Base-by-base conservation (phyloP, 1,284 basidiomycete genomes). In the Fomitopsis betulina region DNA sequence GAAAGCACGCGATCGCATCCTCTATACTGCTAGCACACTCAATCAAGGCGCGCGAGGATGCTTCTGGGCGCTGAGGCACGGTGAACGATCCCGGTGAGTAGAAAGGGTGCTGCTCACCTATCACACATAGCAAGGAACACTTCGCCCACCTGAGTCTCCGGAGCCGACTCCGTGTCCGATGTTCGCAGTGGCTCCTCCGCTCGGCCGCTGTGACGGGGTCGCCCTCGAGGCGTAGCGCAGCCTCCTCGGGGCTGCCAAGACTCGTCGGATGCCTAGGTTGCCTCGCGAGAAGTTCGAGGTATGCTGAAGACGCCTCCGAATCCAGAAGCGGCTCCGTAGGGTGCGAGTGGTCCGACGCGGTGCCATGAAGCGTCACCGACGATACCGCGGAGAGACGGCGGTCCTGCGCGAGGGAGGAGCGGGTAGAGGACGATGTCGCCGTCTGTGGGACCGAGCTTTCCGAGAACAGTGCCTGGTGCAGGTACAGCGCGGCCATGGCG, bases 381-480 rank as follows among this genome's bases (percentile, higher is more conserved):
- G 85, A 84, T 32, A 80, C 64, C 1, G 79, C 79, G 42, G 81
- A 78, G 23, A 74, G 72, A 59, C 79, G 78, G 53, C 70, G 67
- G 51, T 67, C 65, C 58, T 67, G 70, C 25, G 64, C 45, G n/a
- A 40, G 51, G 39, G 55, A 60, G 73, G 70, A 50, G 61, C 58
- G 52, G 55, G 58, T 39, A 62, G 50, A 32, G 66, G 68, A 17
- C 64, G 64, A 19, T 27, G 49, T 51, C 49, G 30, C 49, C 12
- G 49, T 30, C 30, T 50, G 47, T 3, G 32, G 27, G 19, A 21
- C 32, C 32, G 49, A 51, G 32, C 32, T 21, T 35, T 21, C 33
- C 33, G 49, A 33, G 67, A 81, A 80, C 56, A 84, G 67, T 42
- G 79, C 75, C 67, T 83, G 79, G 70, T 85, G 84, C 52, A 84